Evolutionary conservation across 2,329 filamentous ascomycete genomes (phyloP).

Genomic region (Coniella lustricola): DNA sequence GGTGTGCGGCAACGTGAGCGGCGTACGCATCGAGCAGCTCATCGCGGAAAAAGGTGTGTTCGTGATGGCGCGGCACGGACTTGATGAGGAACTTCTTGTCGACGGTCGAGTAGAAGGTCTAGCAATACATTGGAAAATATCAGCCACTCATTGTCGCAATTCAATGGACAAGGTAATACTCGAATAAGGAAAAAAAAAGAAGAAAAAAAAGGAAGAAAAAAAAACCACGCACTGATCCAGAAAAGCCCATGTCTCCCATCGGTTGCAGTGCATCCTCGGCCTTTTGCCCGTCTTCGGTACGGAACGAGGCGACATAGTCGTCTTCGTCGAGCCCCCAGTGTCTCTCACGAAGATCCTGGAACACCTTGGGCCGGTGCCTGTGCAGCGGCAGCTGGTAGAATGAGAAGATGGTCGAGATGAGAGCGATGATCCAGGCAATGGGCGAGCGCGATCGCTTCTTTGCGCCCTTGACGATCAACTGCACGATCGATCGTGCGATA

Average conservation of each 20-base stretch:
- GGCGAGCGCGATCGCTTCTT: conserved; percentile 21
- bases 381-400: conserved; percentile 42
- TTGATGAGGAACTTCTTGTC: conserved; percentile 66
- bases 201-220: not conserved
- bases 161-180: too few species aligned
- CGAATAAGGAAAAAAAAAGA: too few species aligned
- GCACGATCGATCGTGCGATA: conserved; percentile 35
- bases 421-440: conserved; percentile 37
- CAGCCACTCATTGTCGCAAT: not conserved
- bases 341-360: conserved; percentile 42
- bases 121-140: not conserved
- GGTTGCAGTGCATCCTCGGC: conserved; percentile 37
- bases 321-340: conserved; percentile 29
- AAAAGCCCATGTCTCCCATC: conserved; percentile 65
- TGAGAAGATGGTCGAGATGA: conserved; percentile 42
- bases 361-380: conserved; percentile 39
- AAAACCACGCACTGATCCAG: conserved; percentile 48
- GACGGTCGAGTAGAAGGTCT: conserved; percentile 63
- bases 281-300: conserved; percentile 39
- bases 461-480: conserved; percentile 30
- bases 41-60: conserved; percentile 62
- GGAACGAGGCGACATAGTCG: conserved; percentile 33
- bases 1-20: conserved; percentile 54
- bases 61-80: conserved; percentile 61
- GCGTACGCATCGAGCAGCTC: conserved; percentile 60